A percentile compares a stretch with the other conserved stretches of the same genome.
Conservation (phyloP, 129 eudicot genomes). For the Chrysanthemum seticuspe region DNA sequence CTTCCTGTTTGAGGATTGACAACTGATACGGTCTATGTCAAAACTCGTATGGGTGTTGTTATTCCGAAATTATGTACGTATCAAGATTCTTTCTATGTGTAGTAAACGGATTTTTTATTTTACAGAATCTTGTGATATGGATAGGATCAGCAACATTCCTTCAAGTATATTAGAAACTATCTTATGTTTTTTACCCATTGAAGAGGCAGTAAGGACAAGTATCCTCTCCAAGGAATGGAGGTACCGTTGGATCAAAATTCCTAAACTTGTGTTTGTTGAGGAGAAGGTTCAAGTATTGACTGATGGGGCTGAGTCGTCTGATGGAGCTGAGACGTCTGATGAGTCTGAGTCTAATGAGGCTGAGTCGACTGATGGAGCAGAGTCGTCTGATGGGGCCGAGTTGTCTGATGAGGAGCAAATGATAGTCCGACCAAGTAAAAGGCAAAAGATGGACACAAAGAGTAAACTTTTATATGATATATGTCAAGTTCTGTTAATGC, state of each 20-base stretch:
- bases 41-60: too few relatives aligned
- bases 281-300: too few relatives aligned
- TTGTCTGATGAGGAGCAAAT: too few relatives aligned
- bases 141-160: neutral
- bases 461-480: neutral
- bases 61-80: too few relatives aligned
- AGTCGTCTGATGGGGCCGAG: neutral
- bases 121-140: neutral
- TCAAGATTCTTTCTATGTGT: too few relatives aligned
- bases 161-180: neutral
- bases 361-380: too few relatives aligned
- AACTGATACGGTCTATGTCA: too few relatives aligned
- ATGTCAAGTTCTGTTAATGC: neutral
- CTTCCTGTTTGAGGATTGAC: too few relatives aligned
- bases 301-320: too few relatives aligned
- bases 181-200: neutral
- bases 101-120: too few relatives aligned
- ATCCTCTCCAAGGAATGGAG: conserved; percentile 1
- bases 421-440: neutral
- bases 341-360: too few relatives aligned
- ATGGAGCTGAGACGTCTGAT: neutral
- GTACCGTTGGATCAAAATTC: neutral
- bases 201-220: neutral
- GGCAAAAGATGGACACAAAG: neutral
- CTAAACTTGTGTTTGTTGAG: neutral